phyloP scores from a whole-genome alignment of 768 basidiomycete genomes.

The Lactarius sp. region DNA sequence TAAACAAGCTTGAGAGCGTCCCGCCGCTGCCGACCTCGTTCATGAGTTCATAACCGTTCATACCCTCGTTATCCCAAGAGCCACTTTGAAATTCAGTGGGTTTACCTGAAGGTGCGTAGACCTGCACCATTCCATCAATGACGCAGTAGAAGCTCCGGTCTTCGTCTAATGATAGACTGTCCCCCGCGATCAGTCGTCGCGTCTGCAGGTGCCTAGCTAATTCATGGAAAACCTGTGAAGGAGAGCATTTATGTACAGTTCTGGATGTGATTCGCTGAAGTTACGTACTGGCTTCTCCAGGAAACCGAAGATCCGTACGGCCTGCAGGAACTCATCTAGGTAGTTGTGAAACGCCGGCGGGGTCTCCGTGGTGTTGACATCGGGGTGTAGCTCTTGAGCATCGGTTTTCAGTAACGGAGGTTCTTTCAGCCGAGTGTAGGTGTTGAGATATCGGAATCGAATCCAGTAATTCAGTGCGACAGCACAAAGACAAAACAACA shows the following conservation, averaged over 20 bases:
- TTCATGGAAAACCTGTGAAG: slow-evolving; percentile 87
- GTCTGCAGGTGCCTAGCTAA: slow-evolving; percentile 95
- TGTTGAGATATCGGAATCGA: slow-evolving; percentile 73
- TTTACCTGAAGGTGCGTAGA: slow-evolving; percentile 71
- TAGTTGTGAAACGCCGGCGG: slow-evolving; percentile 89
- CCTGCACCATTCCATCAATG: slow-evolving; percentile 95
- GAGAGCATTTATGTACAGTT: background rate
- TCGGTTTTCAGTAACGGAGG: slow-evolving; percentile 78
- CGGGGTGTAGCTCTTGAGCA: slow-evolving; percentile 84
- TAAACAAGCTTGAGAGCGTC: slow-evolving; percentile 92
- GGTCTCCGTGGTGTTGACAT: slow-evolving; percentile 73
- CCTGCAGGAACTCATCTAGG: slow-evolving; percentile 93
- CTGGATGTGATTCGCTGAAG: background rate
- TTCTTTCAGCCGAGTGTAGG: slow-evolving; percentile 72
- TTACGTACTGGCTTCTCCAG: slow-evolving; percentile 86
- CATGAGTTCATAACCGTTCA: slow-evolving; percentile 93
- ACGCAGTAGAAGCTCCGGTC: slow-evolving; percentile 98
- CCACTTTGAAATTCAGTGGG: slow-evolving; percentile 44
- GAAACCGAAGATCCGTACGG: slow-evolving; percentile 96
- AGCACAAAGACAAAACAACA: slow-evolving; percentile 63
- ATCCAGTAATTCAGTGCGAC: slow-evolving; percentile 80
- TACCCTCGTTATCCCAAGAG: slow-evolving; percentile 76
- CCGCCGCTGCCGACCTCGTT: slow-evolving; percentile 97
- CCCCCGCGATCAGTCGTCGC: slow-evolving; percentile 90
- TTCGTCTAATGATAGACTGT: slow-evolving; percentile 84